Base-by-base conservation (phyloP, 2,329 filamentous ascomycete genomes). In the Phoma sp. region DNA sequence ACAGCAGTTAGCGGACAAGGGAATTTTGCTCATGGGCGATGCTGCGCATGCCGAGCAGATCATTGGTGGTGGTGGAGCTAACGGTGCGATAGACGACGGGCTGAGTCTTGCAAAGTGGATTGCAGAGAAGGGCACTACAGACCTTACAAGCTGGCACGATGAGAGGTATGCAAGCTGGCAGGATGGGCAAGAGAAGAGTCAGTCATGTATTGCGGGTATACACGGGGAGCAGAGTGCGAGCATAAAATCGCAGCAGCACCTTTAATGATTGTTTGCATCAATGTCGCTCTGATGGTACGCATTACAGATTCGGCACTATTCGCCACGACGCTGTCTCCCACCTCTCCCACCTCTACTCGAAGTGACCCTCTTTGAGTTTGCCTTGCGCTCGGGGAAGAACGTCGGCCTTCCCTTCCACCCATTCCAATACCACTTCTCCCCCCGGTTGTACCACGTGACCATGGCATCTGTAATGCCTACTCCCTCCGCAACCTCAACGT, bases 31-130 rank as follows among this genome's bases (percentile, higher is more conserved):
- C 2, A 39, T 78, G 4, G 77, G 77, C 8, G 77, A 79, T 57
- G 69, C 77, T 7, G 68, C 68, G 2, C 77, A 78, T 57, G 72
- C 75, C 1, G 65, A 74, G 48, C 76, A 76, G 0, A 77, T 79
- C 24, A 57, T 78, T 3, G 77, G 77, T 5, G 74, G 77, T 4
- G 58, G 73, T 9, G 73, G 75, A 5, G 77, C 75, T 6, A 79
- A 79, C 57, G 61, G 59, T 6, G 76, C 76, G 0, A 77, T 79
- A 8, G 52, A 59, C 8, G 77, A 79, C 56, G 76, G 67, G 0
- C 44, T 78, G 40, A 65, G 63, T 29, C 62, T 78, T 24, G 61
- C 61, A 5, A 43, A 58, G 9, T 51, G 37, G 41, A 37, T 78
- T 22, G 61, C 58, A 8, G 43, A 61, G 15, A 45, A 29, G 21